phyloP scores from a whole-genome alignment of 352 stramenopile species.

The Phytophthora sp. region DNA sequence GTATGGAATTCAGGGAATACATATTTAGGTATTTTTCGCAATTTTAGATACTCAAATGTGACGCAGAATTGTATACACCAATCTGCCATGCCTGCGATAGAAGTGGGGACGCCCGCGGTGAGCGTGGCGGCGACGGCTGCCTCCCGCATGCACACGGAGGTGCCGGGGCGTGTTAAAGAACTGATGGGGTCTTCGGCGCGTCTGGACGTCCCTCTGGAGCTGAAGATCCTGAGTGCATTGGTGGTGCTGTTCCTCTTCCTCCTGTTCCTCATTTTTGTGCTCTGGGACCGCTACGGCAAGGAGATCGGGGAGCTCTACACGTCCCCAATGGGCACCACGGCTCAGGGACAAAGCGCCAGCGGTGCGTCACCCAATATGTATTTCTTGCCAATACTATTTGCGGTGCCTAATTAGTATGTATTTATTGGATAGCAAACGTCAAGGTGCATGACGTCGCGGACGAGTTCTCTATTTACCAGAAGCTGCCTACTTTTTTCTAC shows the following conservation, averaged over 20 bases:
- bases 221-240: slow-evolving; percentile 73
- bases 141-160: slow-evolving; percentile 21
- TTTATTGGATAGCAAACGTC: slow-evolving; percentile 37
- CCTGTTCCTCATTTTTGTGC: slow-evolving; percentile 78
- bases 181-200: slow-evolving; percentile 40
- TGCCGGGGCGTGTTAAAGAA: slow-evolving; percentile 40
- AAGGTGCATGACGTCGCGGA: slow-evolving; percentile 77
- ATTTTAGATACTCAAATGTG: no score
- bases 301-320: slow-evolving; percentile 86
- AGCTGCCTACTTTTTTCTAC: slow-evolving; percentile 89
- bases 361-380: slow-evolving; percentile 28
- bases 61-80: no score
- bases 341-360: slow-evolving; percentile 30
- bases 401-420: no score
- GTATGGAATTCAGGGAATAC: no score
- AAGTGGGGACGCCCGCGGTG: slow-evolving; percentile 7
- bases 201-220: slow-evolving; percentile 57
- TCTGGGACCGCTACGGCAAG: slow-evolving; percentile 88
- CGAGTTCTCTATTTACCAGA: slow-evolving; percentile 88
- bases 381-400: not conserved
- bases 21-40: no score
- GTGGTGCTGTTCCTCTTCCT: slow-evolving; percentile 79
- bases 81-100: slow-evolving; percentile 34
- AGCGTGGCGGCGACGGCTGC: slow-evolving; percentile 8
- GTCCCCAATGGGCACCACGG: slow-evolving; percentile 35